A percentile compares a stretch with the other conserved stretches of the same genome.
phyloP scores from a whole-genome alignment of 495 filamentous ascomycete genomes.

The Lasiosphaeria ovina region DNA sequence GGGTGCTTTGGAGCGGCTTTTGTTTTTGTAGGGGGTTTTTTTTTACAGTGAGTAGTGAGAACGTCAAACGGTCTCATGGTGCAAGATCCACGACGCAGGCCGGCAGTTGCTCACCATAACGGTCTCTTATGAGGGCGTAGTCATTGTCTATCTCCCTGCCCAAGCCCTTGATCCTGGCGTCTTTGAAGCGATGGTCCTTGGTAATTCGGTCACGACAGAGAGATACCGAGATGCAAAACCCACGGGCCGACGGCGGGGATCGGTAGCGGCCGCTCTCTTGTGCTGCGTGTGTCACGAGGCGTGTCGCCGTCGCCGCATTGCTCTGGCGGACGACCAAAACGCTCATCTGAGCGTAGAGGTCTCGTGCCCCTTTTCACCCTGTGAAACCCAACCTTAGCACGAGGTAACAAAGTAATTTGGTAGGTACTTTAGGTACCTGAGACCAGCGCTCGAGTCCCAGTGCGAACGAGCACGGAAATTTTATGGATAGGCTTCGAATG shows the following conservation, averaged over 20 bases:
- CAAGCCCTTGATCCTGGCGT: slow-evolving; percentile 42
- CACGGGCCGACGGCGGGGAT: slow-evolving; percentile 4
- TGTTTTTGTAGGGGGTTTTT: slow-evolving; percentile 3
- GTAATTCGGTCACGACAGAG: slow-evolving; percentile 29
- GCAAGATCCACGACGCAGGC: not conserved
- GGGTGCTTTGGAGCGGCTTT: slow-evolving; percentile 64
- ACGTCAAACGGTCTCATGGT: too few relatives aligned
- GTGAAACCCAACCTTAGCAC: too few relatives aligned
- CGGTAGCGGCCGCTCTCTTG: not conserved
- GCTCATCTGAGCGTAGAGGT: slow-evolving; percentile 1
- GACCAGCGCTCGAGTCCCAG: too few relatives aligned
- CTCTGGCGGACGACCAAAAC: not conserved
- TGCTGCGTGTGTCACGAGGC: not conserved
- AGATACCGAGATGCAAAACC: slow-evolving; percentile 14
- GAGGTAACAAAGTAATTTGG: too few relatives aligned
- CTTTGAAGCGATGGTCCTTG: slow-evolving; percentile 32
- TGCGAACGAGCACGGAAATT: too few relatives aligned
- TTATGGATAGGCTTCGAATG: too few relatives aligned
- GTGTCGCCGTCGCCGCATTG: not conserved
- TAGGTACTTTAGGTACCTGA: too few relatives aligned
- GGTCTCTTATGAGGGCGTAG: slow-evolving; percentile 66
- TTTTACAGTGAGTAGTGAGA: not conserved
- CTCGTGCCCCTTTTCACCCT: too few relatives aligned
- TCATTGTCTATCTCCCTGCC: slow-evolving; percentile 74
- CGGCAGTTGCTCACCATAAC: slow-evolving; percentile 57